These are phyloP conservation scores for Anethum foeniculum DNA, from an alignment of 140 eudicot genomes.

Conservation along the genomic window DNA sequence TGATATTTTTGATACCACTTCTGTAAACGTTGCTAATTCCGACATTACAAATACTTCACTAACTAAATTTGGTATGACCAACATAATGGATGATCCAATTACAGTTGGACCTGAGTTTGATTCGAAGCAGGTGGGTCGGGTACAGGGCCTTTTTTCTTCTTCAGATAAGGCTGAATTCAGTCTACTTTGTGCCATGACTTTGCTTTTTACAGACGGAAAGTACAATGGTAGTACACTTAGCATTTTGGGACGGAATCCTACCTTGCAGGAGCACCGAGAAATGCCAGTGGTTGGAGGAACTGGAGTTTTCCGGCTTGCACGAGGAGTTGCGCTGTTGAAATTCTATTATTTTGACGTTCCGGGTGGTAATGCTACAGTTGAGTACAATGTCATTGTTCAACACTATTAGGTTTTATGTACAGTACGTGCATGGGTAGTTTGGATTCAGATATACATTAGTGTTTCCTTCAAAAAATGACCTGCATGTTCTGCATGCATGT, in stretches of 20 bases:
- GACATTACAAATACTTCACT: not conserved
- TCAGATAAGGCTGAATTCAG: conserved; percentile 10
- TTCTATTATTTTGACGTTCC: conserved; percentile 9
- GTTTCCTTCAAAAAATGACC: not conserved
- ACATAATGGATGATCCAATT: conserved; percentile 25
- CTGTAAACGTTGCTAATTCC: conserved; percentile 15
- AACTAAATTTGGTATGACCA: conserved; percentile 14
- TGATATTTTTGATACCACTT: conserved; percentile 15
- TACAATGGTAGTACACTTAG: conserved; percentile 12
- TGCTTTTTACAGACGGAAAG: not conserved
- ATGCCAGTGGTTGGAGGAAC: conserved; percentile 17
- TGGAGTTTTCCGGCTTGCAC: conserved; percentile 15
- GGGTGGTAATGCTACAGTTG: conserved; percentile 14
- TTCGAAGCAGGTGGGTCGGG: conserved; percentile 27
- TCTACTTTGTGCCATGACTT: conserved; percentile 5
- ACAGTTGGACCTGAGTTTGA: conserved; percentile 21
- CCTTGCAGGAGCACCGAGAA: conserved; percentile 5
- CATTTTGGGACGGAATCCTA: conserved; percentile 11
- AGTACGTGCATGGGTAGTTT: not conserved
- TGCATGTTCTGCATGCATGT: not conserved
- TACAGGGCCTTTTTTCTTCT: conserved; percentile 19
- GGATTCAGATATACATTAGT: too few species aligned
- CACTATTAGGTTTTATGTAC: not conserved
- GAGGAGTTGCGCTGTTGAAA: conserved; percentile 12
- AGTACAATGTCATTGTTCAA: conserved; percentile 7